A percentile compares a stretch with the other conserved stretches of the same genome.
Conservation (phyloP, 495 filamentous ascomycete genomes). For the Cercophora newfieldiana region DNA sequence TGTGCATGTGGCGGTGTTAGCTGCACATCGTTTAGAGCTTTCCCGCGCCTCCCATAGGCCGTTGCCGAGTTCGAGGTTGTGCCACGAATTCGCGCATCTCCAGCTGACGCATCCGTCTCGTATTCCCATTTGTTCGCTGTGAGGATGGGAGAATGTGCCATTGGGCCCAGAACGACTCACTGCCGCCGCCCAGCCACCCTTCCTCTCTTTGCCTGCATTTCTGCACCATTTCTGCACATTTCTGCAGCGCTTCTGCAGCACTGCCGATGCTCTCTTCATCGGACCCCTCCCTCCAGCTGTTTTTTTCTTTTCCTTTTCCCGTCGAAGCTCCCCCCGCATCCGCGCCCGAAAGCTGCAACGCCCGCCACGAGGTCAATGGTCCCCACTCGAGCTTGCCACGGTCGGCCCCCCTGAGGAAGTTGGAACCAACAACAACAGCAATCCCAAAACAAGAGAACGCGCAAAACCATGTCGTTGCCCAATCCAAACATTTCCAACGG, state of each 20-base stretch:
- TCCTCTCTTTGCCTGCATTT: no score
- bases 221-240: no score
- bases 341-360: neutral
- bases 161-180: neutral
- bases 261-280: neutral
- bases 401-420: no score
- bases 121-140: neutral
- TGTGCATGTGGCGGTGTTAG: neutral
- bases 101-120: neutral
- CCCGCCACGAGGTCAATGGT: neutral
- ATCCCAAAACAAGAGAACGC: neutral
- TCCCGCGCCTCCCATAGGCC: neutral
- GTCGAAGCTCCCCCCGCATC: neutral
- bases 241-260: neutral
- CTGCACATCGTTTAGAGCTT: neutral
- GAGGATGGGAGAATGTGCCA: neutral
- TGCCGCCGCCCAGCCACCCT: neutral
- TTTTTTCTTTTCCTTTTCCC: neutral
- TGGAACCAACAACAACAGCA: no score
- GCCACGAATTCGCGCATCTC: neutral
- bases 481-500: constrained; percentile 26
- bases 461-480: constrained; percentile 15
- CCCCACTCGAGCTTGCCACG: neutral
- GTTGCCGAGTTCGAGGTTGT: neutral
- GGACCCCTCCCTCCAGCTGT: neutral